Base-by-base conservation (phyloP, 805 yeast genomes). In the Metschnikowia peoriensis region DNA sequence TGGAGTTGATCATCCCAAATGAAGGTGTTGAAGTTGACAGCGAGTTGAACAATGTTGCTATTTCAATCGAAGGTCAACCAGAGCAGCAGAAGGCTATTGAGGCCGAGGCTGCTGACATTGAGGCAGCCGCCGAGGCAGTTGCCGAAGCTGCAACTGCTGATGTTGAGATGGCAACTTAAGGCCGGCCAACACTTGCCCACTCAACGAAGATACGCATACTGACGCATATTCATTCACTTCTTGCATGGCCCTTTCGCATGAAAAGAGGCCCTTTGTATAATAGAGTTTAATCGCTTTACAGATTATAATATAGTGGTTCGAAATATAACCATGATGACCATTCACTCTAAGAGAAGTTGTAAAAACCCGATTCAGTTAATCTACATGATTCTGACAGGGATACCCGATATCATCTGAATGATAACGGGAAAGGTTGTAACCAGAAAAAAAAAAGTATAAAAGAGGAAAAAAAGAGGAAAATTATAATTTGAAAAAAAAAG, bases 1-100 rank as follows among this genome's bases (percentile, higher is more conserved):
- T 75, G 53, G 77, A 74, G 61, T 63, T 75, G 55, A 66, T 67
- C 42, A 69, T 75, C 54, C 79, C 79, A 47, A 70, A 69, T 52
- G 69, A 67, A 46, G 59, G 60, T 28, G 58, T 55, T 15, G 47
- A 59, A 9, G 52, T 58, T 11, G 53, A 55, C 45, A 49, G 54
- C 35, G 63, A 61, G 38, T 62, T 51, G 15, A 64, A 67, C 60
- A 62, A 53, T 50, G 62, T 64, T 41, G 56, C 67, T 11, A 68
- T 71, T 45, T 59, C 61, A 34, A 64, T 71, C 41, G 69, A 61
- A 32, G 61, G 59, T 49, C 41, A 56, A 44, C 47, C 55, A 22
- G 57, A 55, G 15, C 48, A 55, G 15, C 48, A 45, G n/a, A 29
- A 32, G 38, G 52, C 57, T 22, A 56, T 49, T 28, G 58, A 54